These are phyloP conservation scores for Aspergillus persii DNA, from an alignment of 2,329 filamentous ascomycete species.

Conservation along the genomic window DNA sequence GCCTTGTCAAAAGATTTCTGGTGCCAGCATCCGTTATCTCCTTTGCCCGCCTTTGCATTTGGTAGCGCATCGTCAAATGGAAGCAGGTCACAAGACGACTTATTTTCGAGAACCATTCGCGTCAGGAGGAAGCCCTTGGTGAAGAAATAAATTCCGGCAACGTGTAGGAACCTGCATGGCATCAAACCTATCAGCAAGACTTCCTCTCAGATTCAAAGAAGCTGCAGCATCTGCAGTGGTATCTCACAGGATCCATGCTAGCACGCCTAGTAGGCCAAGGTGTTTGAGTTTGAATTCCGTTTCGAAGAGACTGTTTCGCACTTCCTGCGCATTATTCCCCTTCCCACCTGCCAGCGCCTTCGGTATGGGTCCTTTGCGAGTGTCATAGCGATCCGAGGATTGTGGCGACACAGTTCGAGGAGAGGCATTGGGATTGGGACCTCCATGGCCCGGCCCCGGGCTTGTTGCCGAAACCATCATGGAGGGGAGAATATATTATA, in stretches of 20 bases:
- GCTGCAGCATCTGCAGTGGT: background rate
- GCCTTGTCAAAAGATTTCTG: slow-evolving; percentile 90
- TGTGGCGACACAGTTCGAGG: slow-evolving; percentile 7
- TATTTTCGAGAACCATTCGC: slow-evolving; percentile 73
- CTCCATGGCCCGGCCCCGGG: slow-evolving; percentile 4
- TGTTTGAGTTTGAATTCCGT: slow-evolving; percentile 40
- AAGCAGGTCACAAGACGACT: slow-evolving; percentile 66
- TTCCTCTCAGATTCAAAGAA: background rate
- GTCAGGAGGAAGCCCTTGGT: slow-evolving; percentile 93
- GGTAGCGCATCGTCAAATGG: slow-evolving; percentile 56
- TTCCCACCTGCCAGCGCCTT: slow-evolving; percentile 19
- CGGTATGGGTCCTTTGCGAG: slow-evolving; percentile 8
- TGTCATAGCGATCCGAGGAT: slow-evolving; percentile 10
- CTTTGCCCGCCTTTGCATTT: slow-evolving; percentile 19
- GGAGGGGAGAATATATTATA: background rate
- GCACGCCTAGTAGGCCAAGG: slow-evolving; percentile 36
- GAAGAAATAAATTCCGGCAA: slow-evolving; percentile 83
- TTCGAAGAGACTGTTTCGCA: slow-evolving; percentile 31
- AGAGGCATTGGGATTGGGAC: slow-evolving; percentile 6
- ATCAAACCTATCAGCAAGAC: background rate
- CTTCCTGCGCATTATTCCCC: slow-evolving; percentile 26
- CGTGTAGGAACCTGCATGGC: slow-evolving; percentile 63
- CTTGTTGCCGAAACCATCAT: slow-evolving; percentile 13
- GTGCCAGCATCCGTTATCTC: slow-evolving; percentile 83
- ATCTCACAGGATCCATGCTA: slow-evolving; percentile 43